Percentiles rank a stretch among this genome's conserved stretches.
Conservation (phyloP, 352 stramenopile species). For the Thraustotheca clavata region DNA sequence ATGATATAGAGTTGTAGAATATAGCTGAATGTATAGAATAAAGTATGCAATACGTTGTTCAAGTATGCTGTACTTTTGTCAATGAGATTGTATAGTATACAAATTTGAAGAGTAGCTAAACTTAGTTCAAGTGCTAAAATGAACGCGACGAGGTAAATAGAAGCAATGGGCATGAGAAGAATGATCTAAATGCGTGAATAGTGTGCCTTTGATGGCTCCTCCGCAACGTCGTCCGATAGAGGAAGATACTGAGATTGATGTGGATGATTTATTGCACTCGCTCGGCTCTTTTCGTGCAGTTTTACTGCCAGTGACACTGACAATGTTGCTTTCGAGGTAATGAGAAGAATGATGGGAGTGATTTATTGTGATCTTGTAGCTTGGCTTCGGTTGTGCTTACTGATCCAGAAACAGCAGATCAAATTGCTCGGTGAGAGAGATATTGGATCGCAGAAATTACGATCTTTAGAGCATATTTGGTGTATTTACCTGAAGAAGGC, state of each 20-base stretch:
- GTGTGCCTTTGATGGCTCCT: slow-evolving; percentile 15
- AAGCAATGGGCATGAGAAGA: neutral
- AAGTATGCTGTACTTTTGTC: too few relatives aligned
- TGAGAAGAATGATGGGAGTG: neutral
- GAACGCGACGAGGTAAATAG: slow-evolving; percentile 1
- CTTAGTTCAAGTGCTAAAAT: slow-evolving; percentile 1
- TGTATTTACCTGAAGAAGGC: slow-evolving; percentile 59
- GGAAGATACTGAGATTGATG: slow-evolving; percentile 26
- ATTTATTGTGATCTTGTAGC: slow-evolving; percentile 25
- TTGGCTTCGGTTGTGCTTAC: slow-evolving; percentile 77
- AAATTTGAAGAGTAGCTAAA: neutral
- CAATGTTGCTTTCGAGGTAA: slow-evolving; percentile 76
- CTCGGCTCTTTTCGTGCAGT: slow-evolving; percentile 81
- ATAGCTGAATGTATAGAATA: too few relatives aligned
- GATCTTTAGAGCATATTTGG: slow-evolving; percentile 55
- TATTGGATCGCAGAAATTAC: too few relatives aligned
- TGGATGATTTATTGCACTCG: slow-evolving; percentile 61
- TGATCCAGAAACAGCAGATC: slow-evolving; percentile 59
- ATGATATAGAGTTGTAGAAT: too few relatives aligned
- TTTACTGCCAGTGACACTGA: slow-evolving; percentile 64
- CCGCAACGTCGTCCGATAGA: slow-evolving; percentile 35
- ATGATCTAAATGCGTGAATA: neutral
- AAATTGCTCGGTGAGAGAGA: slow-evolving; percentile 59
- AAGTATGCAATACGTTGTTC: too few relatives aligned
- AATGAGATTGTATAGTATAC: slow-evolving; percentile 1